Evolutionary conservation across 805 yeast genomes (phyloP).

Genomic region (Jamesozyma piceae): DNA sequence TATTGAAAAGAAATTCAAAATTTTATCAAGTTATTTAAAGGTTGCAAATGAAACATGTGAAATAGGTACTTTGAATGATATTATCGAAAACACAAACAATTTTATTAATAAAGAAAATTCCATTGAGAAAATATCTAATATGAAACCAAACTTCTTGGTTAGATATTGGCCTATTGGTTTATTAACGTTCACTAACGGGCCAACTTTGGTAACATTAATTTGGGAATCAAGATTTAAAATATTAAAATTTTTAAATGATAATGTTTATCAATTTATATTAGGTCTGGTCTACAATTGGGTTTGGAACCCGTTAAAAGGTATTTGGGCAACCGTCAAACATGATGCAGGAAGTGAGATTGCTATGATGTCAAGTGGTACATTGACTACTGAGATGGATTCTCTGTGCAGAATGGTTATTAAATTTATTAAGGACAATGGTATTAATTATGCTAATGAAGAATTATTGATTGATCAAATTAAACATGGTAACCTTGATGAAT

Average conservation of each 20-base stretch:
- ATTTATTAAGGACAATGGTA: slow-evolving; percentile 18
- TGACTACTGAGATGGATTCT: slow-evolving; percentile 68
- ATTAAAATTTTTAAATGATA: slow-evolving; percentile 45
- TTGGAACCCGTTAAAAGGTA: slow-evolving; percentile 59
- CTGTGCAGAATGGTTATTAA: slow-evolving; percentile 83
- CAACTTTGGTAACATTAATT: slow-evolving; percentile 36
- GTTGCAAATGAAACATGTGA: neutral
- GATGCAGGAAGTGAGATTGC: slow-evolving; percentile 69
- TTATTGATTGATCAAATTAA: slow-evolving; percentile 34
- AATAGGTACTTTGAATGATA: slow-evolving; percentile 4
- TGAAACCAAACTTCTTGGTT: slow-evolving; percentile 34
- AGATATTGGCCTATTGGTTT: slow-evolving; percentile 62
- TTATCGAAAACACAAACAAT: slow-evolving; percentile 5
- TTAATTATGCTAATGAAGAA: neutral
- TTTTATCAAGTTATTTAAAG: neutral
- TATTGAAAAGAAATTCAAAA: neutral
- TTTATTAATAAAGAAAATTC: slow-evolving; percentile 3
- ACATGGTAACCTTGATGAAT: slow-evolving; percentile 69
- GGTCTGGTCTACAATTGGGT: slow-evolving; percentile 82
- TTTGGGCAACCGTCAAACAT: slow-evolving; percentile 72
- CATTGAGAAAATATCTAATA: neutral
- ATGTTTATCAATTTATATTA: slow-evolving; percentile 50
- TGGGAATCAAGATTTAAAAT: slow-evolving; percentile 48
- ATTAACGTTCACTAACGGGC: slow-evolving; percentile 41
- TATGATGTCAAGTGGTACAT: slow-evolving; percentile 67